Evolutionary conservation across 2,329 filamentous ascomycete species (phyloP), one percentile per base, ranked within the genome.

Genomic region (Thelonectria discophora): DNA sequence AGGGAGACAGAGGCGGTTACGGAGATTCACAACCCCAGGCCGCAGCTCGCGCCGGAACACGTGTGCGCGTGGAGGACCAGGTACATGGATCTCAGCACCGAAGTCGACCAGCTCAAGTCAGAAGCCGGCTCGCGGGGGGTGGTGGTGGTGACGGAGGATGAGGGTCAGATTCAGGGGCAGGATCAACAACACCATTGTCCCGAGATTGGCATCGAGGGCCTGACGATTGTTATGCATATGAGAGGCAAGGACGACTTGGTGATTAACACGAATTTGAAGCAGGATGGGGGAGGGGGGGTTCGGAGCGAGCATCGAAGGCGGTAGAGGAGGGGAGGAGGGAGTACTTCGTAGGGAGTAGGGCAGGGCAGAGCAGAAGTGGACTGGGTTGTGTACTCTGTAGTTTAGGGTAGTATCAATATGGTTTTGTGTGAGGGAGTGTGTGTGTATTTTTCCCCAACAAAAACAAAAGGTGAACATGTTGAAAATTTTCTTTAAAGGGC

Each of bases 221-320:
- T 85, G 53, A 85, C 82, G 6, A 80, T 84, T 61, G 79, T 84
- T 48, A 74, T 86, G 71, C 83, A 84, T 71, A 73, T 82, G 67
- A 80, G 73, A 66, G 77, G 78, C 46, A 81, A 77, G 70, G 81
- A 84, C 49, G 82, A 86, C 62, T 66, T 85, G 67, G 78, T 84
- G 48, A 81, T 85, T 67, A 82, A 82, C 56, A 84, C 82, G 3
- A 79, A 84, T 68, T 72, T 84, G 63, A 73, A 63, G 50, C 56
- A 66, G 27, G 63, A 64, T 24, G 27, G 27, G 27, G 24, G 4
- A 4, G 7, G n/a, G n/a, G 24, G 39, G 49, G 50, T 30, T 51
- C 43, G 48, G 27, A 30, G 52, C 45, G n/a, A 30, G 18, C 18
- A 46, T 47, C 13, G 24, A 27, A 50, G 32, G 20, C 18, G 30